Evolutionary conservation across 192 early-diverging fungal species (phyloP).

Genomic region (Podila verticillata): DNA sequence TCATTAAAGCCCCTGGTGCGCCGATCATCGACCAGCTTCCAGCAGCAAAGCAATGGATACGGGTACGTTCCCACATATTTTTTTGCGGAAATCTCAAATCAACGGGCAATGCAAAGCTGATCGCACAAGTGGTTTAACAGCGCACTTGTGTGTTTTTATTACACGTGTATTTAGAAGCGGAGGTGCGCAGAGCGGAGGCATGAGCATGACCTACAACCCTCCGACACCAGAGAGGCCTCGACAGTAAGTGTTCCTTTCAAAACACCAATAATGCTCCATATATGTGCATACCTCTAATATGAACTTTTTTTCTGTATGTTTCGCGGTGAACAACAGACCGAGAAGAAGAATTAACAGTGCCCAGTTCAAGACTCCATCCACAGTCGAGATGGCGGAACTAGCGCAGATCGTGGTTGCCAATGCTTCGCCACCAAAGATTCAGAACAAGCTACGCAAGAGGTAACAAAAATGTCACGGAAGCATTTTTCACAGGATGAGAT

Average conservation of each 20-base stretch:
- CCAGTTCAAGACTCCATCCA: slow-evolving; percentile 38
- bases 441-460: slow-evolving; percentile 45
- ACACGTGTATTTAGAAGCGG: neutral
- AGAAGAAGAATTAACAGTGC: slow-evolving; percentile 39
- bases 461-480: neutral
- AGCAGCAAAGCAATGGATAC: neutral
- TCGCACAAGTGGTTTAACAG: no score
- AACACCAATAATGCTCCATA: neutral
- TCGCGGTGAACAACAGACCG: slow-evolving; percentile 7
- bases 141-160: neutral
- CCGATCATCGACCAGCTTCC: neutral
- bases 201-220: neutral
- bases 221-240: slow-evolving; percentile 11
- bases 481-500: no score
- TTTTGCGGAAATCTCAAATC: no score
- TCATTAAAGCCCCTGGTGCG: slow-evolving; percentile 5
- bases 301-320: neutral
- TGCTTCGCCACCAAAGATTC: slow-evolving; percentile 35
- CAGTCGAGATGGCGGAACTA: slow-evolving; percentile 29
- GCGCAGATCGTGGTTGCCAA: slow-evolving; percentile 39
- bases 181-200: neutral
- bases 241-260: slow-evolving; percentile 13
- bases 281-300: neutral
- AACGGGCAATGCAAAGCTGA: no score
- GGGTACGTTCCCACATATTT: slow-evolving; percentile 4